These are phyloP conservation scores for Candida xiaguanensis DNA, from an alignment of 805 yeast species.

Conservation along the genomic window DNA sequence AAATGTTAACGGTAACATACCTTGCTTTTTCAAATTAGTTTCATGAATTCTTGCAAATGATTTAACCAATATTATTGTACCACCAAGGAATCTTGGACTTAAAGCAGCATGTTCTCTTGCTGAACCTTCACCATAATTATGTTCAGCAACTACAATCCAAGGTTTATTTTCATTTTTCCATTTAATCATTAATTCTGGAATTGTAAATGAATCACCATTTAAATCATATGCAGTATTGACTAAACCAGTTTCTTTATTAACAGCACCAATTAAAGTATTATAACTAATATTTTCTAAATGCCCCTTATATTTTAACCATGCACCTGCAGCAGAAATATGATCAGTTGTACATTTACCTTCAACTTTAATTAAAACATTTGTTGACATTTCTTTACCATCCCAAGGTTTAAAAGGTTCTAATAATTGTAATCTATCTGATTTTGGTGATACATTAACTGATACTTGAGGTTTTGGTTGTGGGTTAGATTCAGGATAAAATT, in stretches of 20 bases:
- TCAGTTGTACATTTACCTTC: constrained; percentile 99
- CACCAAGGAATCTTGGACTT: constrained; percentile 93
- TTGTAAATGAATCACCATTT: constrained; percentile 71
- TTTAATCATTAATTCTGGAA: constrained; percentile 95
- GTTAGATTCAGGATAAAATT: constrained; percentile 69
- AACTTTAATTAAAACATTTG: constrained; percentile 79
- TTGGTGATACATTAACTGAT: constrained; percentile 69
- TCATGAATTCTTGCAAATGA: constrained; percentile 98
- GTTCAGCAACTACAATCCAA: constrained; percentile 96
- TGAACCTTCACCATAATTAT: constrained; percentile 98
- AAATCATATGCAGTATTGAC: constrained; percentile 87
- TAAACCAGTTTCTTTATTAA: constrained; percentile 94
- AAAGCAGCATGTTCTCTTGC: constrained; percentile 99
- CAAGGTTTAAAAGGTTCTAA: constrained; percentile 86
- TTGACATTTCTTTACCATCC: constrained; percentile 78
- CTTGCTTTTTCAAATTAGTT: constrained; percentile 96
- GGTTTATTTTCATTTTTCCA: constrained; percentile 85
- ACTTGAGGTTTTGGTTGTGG: constrained; percentile 64
- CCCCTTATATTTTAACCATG: constrained; percentile 97
- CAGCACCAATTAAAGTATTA: constrained; percentile 95
- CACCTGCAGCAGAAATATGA: constrained; percentile 98
- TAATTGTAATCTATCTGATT: constrained; percentile 87
- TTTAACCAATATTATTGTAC: constrained; percentile 81
- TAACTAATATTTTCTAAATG: constrained; percentile 93
- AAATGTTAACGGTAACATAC: constrained; percentile 92